These are phyloP conservation scores for Verticillium zaregamsianum DNA, from an alignment of 2,329 filamentous ascomycete species.

Conservation along the genomic window DNA sequence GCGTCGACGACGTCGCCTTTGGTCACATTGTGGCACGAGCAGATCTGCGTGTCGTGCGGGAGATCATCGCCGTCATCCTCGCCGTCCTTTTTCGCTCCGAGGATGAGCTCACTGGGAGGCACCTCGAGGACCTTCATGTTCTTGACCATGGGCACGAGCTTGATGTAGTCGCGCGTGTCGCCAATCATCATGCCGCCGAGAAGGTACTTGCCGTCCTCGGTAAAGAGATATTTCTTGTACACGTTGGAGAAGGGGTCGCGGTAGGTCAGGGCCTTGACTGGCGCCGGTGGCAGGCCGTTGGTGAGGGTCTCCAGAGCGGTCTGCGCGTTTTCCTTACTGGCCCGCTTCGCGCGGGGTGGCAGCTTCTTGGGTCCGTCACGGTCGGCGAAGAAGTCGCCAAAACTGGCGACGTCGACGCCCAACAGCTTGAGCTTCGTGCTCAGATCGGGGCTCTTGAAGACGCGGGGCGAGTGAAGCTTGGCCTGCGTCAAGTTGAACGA, in stretches of 20 bases:
- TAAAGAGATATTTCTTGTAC: slow-evolving; percentile 94
- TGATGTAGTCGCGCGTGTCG: slow-evolving; percentile 86
- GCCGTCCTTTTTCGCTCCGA: slow-evolving; percentile 70
- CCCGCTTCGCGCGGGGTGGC: slow-evolving; percentile 51
- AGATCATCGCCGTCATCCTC: slow-evolving; percentile 75
- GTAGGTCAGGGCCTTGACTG: slow-evolving; percentile 81
- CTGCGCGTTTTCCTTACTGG: slow-evolving; percentile 28
- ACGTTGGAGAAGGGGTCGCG: slow-evolving; percentile 83
- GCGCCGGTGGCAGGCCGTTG: slow-evolving; percentile 49
- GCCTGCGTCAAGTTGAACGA: slow-evolving; percentile 88
- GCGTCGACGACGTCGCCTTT: slow-evolving; percentile 73
- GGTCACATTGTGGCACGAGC: slow-evolving; percentile 88
- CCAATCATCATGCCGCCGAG: slow-evolving; percentile 98
- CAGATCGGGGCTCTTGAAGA: slow-evolving; percentile 78
- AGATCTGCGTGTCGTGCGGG: slow-evolving; percentile 82
- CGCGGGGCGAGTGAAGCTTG: slow-evolving; percentile 62
- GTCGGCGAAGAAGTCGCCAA: slow-evolving; percentile 91
- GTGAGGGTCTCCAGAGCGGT: slow-evolving; percentile 42
- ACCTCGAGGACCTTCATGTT: slow-evolving; percentile 74
- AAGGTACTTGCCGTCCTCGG: slow-evolving; percentile 81
- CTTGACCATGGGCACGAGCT: slow-evolving; percentile 83
- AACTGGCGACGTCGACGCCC: slow-evolving; percentile 87
- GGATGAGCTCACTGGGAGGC: slow-evolving; percentile 76
- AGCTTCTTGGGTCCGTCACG: slow-evolving; percentile 73
- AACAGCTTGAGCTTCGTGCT: slow-evolving; percentile 90